phyloP scores from a whole-genome alignment of 805 yeast genomes.

The Yamadazyma laniorum region DNA sequence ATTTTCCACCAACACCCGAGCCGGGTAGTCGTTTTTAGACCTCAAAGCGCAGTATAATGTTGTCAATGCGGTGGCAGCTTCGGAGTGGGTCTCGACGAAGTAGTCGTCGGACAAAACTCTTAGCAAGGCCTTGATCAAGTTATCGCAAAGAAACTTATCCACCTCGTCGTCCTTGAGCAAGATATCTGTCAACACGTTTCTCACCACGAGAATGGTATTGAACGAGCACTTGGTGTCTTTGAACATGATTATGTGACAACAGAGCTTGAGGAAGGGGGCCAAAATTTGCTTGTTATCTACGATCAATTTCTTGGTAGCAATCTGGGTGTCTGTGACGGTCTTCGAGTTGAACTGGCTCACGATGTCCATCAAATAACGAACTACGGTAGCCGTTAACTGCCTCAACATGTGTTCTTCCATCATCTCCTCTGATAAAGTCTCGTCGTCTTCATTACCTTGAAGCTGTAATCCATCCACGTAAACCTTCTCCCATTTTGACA shows the following conservation, averaged over 20 bases:
- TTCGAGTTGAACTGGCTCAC: slow-evolving; percentile 72
- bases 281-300: slow-evolving; percentile 62
- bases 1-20: slow-evolving; percentile 51
- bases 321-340: slow-evolving; percentile 55
- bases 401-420: slow-evolving; percentile 94
- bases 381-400: slow-evolving; percentile 90
- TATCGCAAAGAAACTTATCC: slow-evolving; percentile 63
- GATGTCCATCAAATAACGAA: slow-evolving; percentile 79
- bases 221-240: slow-evolving; percentile 91
- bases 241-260: slow-evolving; percentile 74
- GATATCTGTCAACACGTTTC: slow-evolving; percentile 69
- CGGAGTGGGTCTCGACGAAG: slow-evolving; percentile 83
- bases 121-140: slow-evolving; percentile 67
- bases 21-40: slow-evolving; percentile 66
- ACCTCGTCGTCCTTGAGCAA: slow-evolving; percentile 70
- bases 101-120: slow-evolving; percentile 69
- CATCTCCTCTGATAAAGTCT: slow-evolving; percentile 92
- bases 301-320: slow-evolving; percentile 64
- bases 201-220: slow-evolving; percentile 78
- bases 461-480: slow-evolving; percentile 55
- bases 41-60: slow-evolving; percentile 73
- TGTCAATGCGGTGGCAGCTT: slow-evolving; percentile 87
- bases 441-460: slow-evolving; percentile 67
- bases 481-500: slow-evolving; percentile 72
- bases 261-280: slow-evolving; percentile 72